phyloP scores from a whole-genome alignment of 306 rosid genomes.

The Canavalia gladiata region DNA sequence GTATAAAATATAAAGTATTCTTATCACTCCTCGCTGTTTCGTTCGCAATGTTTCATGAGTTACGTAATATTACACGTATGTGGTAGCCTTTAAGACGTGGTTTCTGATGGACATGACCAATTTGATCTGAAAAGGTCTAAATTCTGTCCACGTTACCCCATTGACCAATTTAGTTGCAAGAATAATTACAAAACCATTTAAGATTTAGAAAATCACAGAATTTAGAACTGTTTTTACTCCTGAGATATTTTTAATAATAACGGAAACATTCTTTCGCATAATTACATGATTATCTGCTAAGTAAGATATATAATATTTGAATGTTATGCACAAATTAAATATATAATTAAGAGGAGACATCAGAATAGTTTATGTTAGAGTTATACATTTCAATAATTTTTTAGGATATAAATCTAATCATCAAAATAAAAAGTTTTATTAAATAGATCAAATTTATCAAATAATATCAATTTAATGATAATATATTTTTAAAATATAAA shows the following conservation, averaged over 20 bases:
- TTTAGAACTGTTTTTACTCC: background rate
- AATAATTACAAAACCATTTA: background rate
- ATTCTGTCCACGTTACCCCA: background rate
- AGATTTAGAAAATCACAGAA: background rate
- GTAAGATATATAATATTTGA: background rate
- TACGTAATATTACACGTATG: background rate
- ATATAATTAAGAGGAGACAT: background rate
- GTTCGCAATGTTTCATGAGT: background rate
- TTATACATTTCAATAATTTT: too few relatives aligned
- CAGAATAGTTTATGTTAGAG: too few relatives aligned
- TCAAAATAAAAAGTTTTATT: too few relatives aligned
- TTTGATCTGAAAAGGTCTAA: slow-evolving; percentile 9
- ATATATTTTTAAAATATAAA: too few relatives aligned
- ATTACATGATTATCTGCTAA: background rate
- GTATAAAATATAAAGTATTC: background rate
- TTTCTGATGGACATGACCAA: background rate
- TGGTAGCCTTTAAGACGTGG: background rate
- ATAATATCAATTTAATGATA: too few relatives aligned
- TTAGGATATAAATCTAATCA: too few relatives aligned
- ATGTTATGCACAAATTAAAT: background rate
- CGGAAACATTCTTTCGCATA: background rate
- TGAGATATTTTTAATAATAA: background rate
- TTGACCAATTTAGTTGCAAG: background rate
- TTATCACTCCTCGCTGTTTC: background rate
- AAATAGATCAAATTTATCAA: too few relatives aligned